phyloP scores from a whole-genome alignment of 169 alveolate genomes.

The Cryptosporidium tyzzeri region DNA sequence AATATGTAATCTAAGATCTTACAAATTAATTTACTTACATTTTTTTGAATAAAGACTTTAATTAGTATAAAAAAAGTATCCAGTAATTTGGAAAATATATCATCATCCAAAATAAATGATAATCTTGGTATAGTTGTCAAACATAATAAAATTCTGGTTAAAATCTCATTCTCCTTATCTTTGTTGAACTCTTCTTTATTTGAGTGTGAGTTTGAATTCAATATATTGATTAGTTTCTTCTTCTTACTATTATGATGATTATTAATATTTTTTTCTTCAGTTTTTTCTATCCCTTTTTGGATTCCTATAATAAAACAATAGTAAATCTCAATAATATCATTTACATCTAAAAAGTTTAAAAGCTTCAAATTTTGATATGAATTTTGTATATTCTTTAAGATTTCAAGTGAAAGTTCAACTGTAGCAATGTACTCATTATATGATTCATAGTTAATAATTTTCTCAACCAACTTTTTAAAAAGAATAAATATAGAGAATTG shows the following conservation, averaged over 20 bases:
- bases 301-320: neutral
- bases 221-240: constrained; percentile 3
- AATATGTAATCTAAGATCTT: constrained; percentile 10
- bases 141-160: constrained; percentile 18
- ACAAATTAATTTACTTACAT: neutral
- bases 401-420: constrained; percentile 25
- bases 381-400: neutral
- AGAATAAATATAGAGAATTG: neutral
- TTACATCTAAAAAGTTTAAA: neutral
- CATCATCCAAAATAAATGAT: constrained; percentile 15
- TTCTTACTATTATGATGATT: neutral
- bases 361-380: neutral
- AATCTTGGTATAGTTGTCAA: neutral
- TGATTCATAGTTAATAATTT: neutral
- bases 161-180: constrained; percentile 10
- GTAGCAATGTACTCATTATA: neutral
- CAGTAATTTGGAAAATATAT: neutral
- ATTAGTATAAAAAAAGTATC: constrained; percentile 9
- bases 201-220: neutral
- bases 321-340: constrained; percentile 33
- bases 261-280: neutral
- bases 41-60: neutral
- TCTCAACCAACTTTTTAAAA: neutral
- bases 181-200: neutral
- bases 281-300: neutral